Evolutionary conservation across 139 green algal species (phyloP), one percentile per base, ranked within the genome.

Genomic region (Axilococcus clingmanii): DNA sequence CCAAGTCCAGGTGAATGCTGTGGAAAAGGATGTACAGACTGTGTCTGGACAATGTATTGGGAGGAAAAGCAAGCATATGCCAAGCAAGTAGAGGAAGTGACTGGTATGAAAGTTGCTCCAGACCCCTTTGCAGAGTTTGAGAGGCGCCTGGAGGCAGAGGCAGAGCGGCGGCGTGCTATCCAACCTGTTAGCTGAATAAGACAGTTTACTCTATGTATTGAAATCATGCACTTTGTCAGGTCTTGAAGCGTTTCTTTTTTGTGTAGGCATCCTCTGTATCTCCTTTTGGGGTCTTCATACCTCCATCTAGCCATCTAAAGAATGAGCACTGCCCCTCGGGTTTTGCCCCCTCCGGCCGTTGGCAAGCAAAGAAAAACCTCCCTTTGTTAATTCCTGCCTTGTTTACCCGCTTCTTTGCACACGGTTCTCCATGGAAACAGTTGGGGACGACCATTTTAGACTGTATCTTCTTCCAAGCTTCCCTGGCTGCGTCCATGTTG

Each of bases 381-480:
- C 63, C 63, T 64, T 72, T 33, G 27, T 72, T 63, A 3, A 36
- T 25, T 22, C 61, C 63, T 7, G 30, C 19, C 40, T 83, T 84
- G 41, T 78, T 78, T 12, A 83, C 74, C 22, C 41, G 29, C 34
- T 76, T 75, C 32, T 59, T 41, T 44, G 60, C 75, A 0, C 58
- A 74, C 5, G 55, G 9, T 29, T 81, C 63, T 2, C 59, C 45
- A 30, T 82, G 74, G 20, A 30, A 4, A 32, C 73, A 81, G n/a
- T 24, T 50, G 2, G 73, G 73, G 17, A 52, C 41, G 42, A 50
- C 31, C 48, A 76, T 69, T 9, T 47, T 42, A 31, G 54, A 16
- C 16, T 61, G 52, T 3, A 68, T 69, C 0, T 14, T 27, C 17
- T 41, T 23, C 71, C 66, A 74, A 17, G 52, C 60, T 30, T 23